Evolutionary conservation across 805 yeast genomes (phyloP).

Genomic region (Wickerhamomyces alni): DNA sequence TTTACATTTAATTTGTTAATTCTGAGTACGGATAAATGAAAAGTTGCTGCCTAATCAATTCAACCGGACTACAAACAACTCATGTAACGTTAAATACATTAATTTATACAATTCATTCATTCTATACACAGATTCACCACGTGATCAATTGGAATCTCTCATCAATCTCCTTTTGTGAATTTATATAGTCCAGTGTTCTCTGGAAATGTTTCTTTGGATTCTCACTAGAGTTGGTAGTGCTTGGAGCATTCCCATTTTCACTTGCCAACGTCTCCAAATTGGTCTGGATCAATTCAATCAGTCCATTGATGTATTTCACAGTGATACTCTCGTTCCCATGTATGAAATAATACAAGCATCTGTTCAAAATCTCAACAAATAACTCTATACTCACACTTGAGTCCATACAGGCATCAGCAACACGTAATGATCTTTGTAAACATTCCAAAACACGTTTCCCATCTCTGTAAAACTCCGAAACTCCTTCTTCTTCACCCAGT

Average conservation of each 20-base stretch:
- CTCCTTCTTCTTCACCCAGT: constrained; percentile 39
- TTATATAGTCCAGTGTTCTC: constrained; percentile 67
- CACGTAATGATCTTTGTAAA: constrained; percentile 78
- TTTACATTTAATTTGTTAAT: no score
- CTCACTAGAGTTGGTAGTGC: constrained; percentile 11
- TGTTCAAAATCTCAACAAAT: constrained; percentile 84
- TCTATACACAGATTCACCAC: constrained; percentile 12
- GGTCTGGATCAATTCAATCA: constrained; percentile 74
- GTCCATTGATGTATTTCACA: constrained; percentile 72
- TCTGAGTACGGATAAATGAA: no score
- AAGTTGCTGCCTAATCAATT: no score
- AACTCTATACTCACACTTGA: constrained; percentile 65
- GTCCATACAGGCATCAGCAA: constrained; percentile 94
- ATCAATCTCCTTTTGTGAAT: constrained; percentile 62
- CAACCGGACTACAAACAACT: no score
- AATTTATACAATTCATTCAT: no score
- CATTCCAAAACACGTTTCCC: constrained; percentile 85
- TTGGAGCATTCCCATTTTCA: constrained; percentile 5
- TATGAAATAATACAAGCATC: constrained; percentile 78
- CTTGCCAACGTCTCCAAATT: constrained; percentile 34
- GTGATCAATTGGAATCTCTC: constrained; percentile 55
- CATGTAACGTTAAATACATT: no score
- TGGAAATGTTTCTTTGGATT: constrained; percentile 45
- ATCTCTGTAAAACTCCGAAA: constrained; percentile 35
- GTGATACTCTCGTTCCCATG: constrained; percentile 71